phyloP scores from a whole-genome alignment of 2,329 filamentous ascomycete genomes.

The Penicillium glabrum region DNA sequence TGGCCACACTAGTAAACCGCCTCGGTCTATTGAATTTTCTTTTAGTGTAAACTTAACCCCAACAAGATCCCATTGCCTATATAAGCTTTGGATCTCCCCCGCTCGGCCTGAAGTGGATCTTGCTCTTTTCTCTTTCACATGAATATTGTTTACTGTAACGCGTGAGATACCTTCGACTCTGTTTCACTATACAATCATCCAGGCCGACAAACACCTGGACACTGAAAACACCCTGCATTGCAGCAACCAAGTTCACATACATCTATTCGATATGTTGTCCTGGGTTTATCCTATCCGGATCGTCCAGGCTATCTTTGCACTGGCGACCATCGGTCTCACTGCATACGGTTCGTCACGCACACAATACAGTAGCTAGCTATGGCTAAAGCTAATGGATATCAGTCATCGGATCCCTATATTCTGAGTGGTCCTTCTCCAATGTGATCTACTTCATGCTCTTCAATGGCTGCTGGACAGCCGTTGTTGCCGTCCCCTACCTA shows the following conservation, averaged over 20 bases:
- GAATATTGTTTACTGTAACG: neutral
- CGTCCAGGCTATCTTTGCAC: conserved; percentile 19
- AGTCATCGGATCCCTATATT: conserved; percentile 21
- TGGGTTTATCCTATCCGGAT: conserved; percentile 25
- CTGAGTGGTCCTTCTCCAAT: conserved; percentile 18
- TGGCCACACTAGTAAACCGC: conserved; percentile 5
- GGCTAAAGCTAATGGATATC: neutral
- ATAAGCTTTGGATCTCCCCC: conserved; percentile 4
- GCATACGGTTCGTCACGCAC: conserved; percentile 17
- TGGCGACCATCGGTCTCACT: conserved; percentile 23
- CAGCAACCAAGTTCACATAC: neutral
- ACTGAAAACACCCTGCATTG: neutral
- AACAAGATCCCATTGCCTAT: neutral
- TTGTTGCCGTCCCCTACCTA: conserved; percentile 23
- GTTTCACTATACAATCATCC: neutral
- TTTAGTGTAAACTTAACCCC: conserved; percentile 4
- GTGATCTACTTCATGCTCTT: conserved; percentile 26
- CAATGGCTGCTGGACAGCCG: conserved; percentile 27
- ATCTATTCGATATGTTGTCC: conserved; percentile 16
- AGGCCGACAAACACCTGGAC: neutral
- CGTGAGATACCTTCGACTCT: neutral
- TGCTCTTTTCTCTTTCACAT: conserved; percentile 1
- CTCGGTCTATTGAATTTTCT: conserved; percentile 5
- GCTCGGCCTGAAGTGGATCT: conserved; percentile 11
- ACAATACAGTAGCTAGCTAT: neutral